Conservation (phyloP, 768 basidiomycete species). For the Termitomyces sp. region DNA sequence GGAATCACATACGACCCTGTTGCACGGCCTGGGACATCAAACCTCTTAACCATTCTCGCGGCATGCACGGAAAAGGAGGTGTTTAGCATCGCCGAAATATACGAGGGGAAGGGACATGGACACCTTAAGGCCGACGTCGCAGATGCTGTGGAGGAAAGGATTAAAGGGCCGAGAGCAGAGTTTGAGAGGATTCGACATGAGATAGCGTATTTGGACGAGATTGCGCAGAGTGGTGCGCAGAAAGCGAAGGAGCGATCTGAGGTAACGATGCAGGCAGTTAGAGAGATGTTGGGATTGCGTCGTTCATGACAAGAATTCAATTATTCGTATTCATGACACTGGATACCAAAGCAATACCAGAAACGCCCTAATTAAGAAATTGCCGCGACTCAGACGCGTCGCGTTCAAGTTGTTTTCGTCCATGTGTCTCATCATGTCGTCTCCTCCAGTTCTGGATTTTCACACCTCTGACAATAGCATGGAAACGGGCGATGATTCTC, state of each 20-base stretch:
- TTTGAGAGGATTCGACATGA: constrained; percentile 65
- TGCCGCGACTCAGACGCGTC: constrained; percentile 59
- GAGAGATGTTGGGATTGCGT: constrained; percentile 55
- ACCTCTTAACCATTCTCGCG: constrained; percentile 75
- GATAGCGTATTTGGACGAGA: constrained; percentile 50
- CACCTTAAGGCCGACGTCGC: constrained; percentile 71
- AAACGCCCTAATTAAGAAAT: too few relatives aligned
- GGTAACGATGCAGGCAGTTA: constrained; percentile 64
- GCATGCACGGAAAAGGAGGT: constrained; percentile 58
- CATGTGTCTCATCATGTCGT: constrained; percentile 46
- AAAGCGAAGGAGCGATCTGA: constrained; percentile 60
- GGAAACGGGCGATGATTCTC: constrained; percentile 43
- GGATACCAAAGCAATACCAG: too few relatives aligned
- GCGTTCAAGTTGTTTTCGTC: constrained; percentile 25
- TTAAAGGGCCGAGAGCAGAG: constrained; percentile 66
- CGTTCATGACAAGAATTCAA: not conserved
- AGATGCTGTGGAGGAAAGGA: constrained; percentile 63
- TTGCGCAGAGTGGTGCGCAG: constrained; percentile 62
- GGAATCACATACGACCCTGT: constrained; percentile 81
- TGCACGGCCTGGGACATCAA: constrained; percentile 78
- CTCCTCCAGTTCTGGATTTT: constrained; percentile 61
- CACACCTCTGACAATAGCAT: constrained; percentile 59
- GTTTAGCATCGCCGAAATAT: constrained; percentile 42
- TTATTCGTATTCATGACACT: too few relatives aligned
- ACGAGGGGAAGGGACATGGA: constrained; percentile 55